A percentile compares a stretch with the other conserved stretches of the same genome.
Conservation (phyloP, 495 filamentous ascomycete species). For the Xylona heveae region DNA sequence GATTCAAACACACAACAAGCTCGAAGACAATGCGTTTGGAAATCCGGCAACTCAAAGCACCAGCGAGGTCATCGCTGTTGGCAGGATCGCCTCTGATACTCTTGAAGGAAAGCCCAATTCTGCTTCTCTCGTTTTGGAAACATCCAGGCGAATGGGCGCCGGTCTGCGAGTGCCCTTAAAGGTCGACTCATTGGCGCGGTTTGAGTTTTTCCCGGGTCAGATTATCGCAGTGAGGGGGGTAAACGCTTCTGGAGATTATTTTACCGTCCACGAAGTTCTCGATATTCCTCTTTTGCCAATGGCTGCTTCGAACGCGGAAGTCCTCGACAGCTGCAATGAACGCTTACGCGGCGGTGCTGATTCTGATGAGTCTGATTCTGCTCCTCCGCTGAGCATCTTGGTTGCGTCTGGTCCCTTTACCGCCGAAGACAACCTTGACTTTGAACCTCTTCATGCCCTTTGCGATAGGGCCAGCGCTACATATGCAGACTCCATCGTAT, state of each 20-base stretch:
- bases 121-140: slow-evolving; percentile 71
- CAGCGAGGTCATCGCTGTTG: slow-evolving; percentile 71
- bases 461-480: slow-evolving; percentile 54
- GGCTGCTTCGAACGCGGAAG: slow-evolving; percentile 37
- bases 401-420: slow-evolving; percentile 79
- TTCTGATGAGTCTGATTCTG: slow-evolving; percentile 29
- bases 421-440: slow-evolving; percentile 72
- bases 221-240: slow-evolving; percentile 73
- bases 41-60: slow-evolving; percentile 70
- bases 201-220: slow-evolving; percentile 86
- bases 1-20: slow-evolving; percentile 49
- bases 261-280: slow-evolving; percentile 59
- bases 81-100: slow-evolving; percentile 73
- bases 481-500: slow-evolving; percentile 58
- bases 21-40: slow-evolving; percentile 68
- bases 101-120: slow-evolving; percentile 64
- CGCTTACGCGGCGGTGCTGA: slow-evolving; percentile 38
- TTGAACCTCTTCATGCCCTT: slow-evolving; percentile 64
- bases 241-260: slow-evolving; percentile 70
- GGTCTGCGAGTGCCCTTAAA: slow-evolving; percentile 65
- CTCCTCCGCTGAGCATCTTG: slow-evolving; percentile 46
- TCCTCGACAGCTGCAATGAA: slow-evolving; percentile 40
- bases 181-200: slow-evolving; percentile 40
- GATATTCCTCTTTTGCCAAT: slow-evolving; percentile 46
- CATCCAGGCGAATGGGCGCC: slow-evolving; percentile 62